phyloP scores from a whole-genome alignment of 768 basidiomycete species.

The Trametes maxima region DNA sequence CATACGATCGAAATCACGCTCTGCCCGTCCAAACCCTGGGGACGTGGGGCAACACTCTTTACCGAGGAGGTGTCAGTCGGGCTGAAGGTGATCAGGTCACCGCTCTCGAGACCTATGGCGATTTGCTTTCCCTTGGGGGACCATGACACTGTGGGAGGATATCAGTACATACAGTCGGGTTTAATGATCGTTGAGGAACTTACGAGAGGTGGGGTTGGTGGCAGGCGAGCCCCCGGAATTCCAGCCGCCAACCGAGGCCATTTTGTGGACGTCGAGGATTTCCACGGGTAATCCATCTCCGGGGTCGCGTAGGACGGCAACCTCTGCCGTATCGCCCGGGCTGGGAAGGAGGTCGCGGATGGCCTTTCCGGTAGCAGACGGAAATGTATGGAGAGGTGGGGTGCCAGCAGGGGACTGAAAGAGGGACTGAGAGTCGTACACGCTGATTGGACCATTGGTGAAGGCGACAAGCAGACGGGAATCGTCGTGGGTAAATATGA shows the following conservation, averaged over 20 bases:
- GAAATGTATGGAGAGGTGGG: constrained; percentile 48
- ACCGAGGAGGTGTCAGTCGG: constrained; percentile 54
- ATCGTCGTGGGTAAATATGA: constrained; percentile 62
- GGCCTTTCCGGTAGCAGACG: constrained; percentile 44
- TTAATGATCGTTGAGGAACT: background rate
- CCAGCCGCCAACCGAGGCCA: constrained; percentile 54
- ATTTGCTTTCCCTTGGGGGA: constrained; percentile 87
- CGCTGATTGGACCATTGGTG: constrained; percentile 57
- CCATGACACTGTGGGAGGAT: constrained; percentile 62
- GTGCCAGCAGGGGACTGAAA: constrained; percentile 45
- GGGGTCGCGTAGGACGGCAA: constrained; percentile 58
- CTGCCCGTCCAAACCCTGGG: constrained; percentile 52
- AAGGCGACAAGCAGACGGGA: constrained; percentile 61
- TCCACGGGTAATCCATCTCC: constrained; percentile 50
- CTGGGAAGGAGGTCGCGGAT: constrained; percentile 63
- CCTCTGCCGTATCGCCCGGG: constrained; percentile 61
- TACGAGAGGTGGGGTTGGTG: constrained; percentile 61
- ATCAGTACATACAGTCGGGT: background rate
- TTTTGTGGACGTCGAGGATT: constrained; percentile 57
- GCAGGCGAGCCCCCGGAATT: constrained; percentile 49
- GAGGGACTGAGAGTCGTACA: constrained; percentile 58
- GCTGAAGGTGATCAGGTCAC: constrained; percentile 71
- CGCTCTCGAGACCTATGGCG: constrained; percentile 69
- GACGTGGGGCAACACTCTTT: constrained; percentile 58
- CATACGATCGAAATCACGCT: constrained; percentile 59